Evolutionary conservation across 805 yeast genomes (phyloP), one percentile per base, ranked within the genome.

Genomic region (Monosporozyma aquatica): DNA sequence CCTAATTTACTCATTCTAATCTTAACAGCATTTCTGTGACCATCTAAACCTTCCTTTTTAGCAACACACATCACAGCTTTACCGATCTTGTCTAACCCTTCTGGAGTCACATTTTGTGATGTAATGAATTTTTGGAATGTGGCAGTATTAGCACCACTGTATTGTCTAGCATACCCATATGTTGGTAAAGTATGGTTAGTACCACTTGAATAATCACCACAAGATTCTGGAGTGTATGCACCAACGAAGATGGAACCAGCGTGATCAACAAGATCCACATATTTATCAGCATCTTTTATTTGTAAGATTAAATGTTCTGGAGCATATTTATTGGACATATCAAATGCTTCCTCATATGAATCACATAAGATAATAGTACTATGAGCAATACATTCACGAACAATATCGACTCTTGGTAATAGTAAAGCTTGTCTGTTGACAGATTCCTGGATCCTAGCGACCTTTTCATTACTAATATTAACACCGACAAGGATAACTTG

Each of bases 161-260:
- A 92, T 75, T 87, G 94, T 68, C 87, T 82, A 35, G 99, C 97
- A 59, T 90, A 92, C 40, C 99, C 99, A 59, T 92, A 92, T 0
- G 99, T 92, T 45, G 99, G 99, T 55, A 92, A 74, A 0, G 99
- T 92, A 68, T 92, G 99, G 72, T 92, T 92, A 5, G 99, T 92
- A 62, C 99, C 99, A 47, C 89, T 77, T 0, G 97, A 89, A 68
- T 92, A 92, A 68, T 92, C 99, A 58, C 99, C 99, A 64, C 97
- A 89, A 3, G 95, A 83, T 64, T 92, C 99, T 40, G 99, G 98
- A 2, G 96, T 84, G 63, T 83, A 84, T 4, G 90, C 82, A 36
- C 99, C 99, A 43, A 92, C 97, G 58, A 92, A 92, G 20, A 92
- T 92, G 25, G 95, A 82, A 30, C 99, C 98, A 5, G 99, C 99